phyloP scores from a whole-genome alignment of 345 rosid genomes.

The Noccaea caerulescens region DNA sequence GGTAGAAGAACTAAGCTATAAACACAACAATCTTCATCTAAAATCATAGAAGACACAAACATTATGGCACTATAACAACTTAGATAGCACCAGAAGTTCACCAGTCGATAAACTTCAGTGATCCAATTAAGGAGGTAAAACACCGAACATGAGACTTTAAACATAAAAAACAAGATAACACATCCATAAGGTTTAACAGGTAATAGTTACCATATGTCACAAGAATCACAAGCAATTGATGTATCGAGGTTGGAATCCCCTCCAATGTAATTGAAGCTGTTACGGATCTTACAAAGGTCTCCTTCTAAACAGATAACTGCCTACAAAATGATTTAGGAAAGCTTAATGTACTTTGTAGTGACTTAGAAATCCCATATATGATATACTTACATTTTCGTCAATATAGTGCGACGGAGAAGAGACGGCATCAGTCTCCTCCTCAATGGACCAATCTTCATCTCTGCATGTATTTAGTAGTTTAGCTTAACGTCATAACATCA shows the following conservation, averaged over 20 bases:
- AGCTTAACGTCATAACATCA: constrained; percentile 15
- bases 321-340: constrained; percentile 60
- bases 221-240: constrained; percentile 98
- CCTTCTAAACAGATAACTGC: constrained; percentile 99
- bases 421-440: constrained; percentile 66
- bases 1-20: neutral
- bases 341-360: constrained; percentile 39
- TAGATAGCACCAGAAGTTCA: constrained; percentile 18
- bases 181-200: constrained; percentile 23
- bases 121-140: neutral
- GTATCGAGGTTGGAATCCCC: constrained; percentile 80
- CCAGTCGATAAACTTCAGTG: constrained; percentile 19
- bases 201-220: constrained; percentile 80
- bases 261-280: constrained; percentile 53
- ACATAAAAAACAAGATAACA: neutral
- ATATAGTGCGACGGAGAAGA: constrained; percentile 94
- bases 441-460: constrained; percentile 83
- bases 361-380: constrained; percentile 35
- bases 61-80: constrained; percentile 25
- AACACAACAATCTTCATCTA: neutral
- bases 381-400: constrained; percentile 86
- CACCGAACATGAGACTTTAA: constrained; percentile 1
- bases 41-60: constrained; percentile 3
- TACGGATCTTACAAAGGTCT: constrained; percentile 84
- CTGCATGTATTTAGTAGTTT: constrained; percentile 57